These are phyloP conservation scores for Verticillium nonalfalfae DNA, from an alignment of 2,329 filamentous ascomycete species.

Conservation along the genomic window DNA sequence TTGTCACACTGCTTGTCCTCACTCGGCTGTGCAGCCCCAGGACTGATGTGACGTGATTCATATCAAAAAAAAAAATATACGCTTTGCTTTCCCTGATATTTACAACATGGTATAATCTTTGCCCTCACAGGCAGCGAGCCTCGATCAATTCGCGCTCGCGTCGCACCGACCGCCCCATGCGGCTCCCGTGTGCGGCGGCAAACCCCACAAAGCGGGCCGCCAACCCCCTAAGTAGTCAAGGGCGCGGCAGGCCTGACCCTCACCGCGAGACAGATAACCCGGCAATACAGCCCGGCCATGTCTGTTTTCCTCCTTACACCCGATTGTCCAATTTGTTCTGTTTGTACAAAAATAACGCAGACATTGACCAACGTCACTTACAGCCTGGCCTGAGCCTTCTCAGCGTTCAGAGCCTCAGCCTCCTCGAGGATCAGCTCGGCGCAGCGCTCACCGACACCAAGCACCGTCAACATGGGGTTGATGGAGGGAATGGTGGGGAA, in stretches of 20 bases:
- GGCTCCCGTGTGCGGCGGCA: neutral
- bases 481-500: slow-evolving; percentile 84
- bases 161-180: neutral
- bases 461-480: slow-evolving; percentile 87
- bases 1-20: too few species aligned
- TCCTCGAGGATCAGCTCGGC: slow-evolving; percentile 78
- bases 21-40: neutral
- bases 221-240: neutral
- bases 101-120: neutral
- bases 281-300: neutral
- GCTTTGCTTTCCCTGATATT: neutral
- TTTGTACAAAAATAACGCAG: neutral
- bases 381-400: slow-evolving; percentile 4
- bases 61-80: neutral
- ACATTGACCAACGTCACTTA: neutral
- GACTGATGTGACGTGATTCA: neutral
- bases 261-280: neutral
- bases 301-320: neutral
- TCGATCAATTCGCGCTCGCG: neutral
- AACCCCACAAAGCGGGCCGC: neutral
- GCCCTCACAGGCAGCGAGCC: neutral
- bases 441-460: slow-evolving; percentile 75
- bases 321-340: neutral
- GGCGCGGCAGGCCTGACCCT: neutral
- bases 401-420: slow-evolving; percentile 20